A percentile compares a stretch with the other conserved stretches of the same genome.
Conservation (phyloP, 2,329 filamentous ascomycete species). For the Calonectria pauciramosa region DNA sequence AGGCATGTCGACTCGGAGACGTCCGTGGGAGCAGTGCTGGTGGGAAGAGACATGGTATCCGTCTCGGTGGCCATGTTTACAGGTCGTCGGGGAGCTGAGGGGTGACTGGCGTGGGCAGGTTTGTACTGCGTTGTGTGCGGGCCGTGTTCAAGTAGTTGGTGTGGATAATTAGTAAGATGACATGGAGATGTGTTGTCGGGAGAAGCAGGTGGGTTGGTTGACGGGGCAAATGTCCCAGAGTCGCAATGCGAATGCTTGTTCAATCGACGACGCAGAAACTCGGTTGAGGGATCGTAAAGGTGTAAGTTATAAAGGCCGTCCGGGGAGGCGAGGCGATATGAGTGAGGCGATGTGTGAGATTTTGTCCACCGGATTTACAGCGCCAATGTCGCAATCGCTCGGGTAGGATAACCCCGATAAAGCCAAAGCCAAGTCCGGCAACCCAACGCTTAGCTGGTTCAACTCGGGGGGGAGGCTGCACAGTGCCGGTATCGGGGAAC, state of each 20-base stretch:
- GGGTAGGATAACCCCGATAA: background rate
- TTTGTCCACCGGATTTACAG: background rate
- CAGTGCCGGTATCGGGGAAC: background rate
- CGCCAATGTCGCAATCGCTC: constrained; percentile 7
- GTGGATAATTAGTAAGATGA: constrained; percentile 4
- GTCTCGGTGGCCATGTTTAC: constrained; percentile 50
- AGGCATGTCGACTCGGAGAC: constrained; percentile 47
- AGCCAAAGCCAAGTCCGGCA: constrained; percentile 5
- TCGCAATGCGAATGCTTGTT: background rate
- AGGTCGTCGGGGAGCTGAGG: background rate
- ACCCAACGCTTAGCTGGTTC: background rate
- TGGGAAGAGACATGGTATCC: constrained; percentile 49
- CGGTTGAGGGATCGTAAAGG: background rate
- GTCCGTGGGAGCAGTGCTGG: constrained; percentile 50
- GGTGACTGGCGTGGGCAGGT: background rate
- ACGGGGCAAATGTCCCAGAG: background rate
- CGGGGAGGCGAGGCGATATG: background rate
- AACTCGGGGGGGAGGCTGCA: background rate
- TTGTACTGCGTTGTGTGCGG: background rate
- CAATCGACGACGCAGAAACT: background rate
- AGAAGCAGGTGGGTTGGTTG: background rate
- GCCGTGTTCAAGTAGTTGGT: background rate
- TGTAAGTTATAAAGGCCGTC: background rate
- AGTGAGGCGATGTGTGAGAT: constrained; percentile 3
- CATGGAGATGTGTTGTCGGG: background rate